A percentile compares a stretch with the other conserved stretches of the same genome.
Conservation (phyloP, 2,329 filamentous ascomycete species). For the Fusarium dlaminii region DNA sequence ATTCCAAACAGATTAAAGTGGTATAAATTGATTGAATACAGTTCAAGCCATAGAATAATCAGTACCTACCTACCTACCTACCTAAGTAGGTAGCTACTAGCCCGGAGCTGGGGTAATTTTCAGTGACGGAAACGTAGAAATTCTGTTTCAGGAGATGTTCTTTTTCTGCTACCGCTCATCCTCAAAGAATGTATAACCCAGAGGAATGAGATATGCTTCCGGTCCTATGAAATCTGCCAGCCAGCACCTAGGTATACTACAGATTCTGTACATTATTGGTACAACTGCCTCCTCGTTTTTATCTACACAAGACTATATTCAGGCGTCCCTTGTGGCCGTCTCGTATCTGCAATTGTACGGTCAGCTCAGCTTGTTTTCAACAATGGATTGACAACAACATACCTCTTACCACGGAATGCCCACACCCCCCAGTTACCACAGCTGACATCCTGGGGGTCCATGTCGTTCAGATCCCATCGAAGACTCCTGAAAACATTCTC, state of each 20-base stretch:
- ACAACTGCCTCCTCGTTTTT: conserved; percentile 12
- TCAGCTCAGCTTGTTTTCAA: background rate
- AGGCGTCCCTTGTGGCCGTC: conserved; percentile 64
- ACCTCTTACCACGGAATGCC: conserved; percentile 98
- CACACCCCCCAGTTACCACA: conserved; percentile 98
- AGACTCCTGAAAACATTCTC: conserved; percentile 95
- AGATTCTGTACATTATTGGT: conserved; percentile 37
- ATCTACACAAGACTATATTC: conserved; percentile 1
- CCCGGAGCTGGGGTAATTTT: background rate
- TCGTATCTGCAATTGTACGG: conserved; percentile 62
- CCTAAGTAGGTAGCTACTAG: background rate
- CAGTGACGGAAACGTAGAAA: background rate
- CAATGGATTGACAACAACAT: conserved; percentile 51
- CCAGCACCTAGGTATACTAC: conserved; percentile 24
- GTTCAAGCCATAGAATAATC: conserved; percentile 1
- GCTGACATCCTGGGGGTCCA: conserved; percentile 92
- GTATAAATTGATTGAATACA: background rate
- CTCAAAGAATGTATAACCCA: background rate
- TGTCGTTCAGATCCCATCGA: conserved; percentile 95
- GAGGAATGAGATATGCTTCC: background rate
- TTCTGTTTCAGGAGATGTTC: conserved; percentile 18
- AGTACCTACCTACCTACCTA: background rate
- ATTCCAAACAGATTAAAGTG: conserved; percentile 8
- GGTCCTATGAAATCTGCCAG: conserved; percentile 14
- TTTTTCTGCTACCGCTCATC: conserved; percentile 5